Evolutionary conservation across 1,284 basidiomycete genomes (phyloP), one percentile per base, ranked within the genome.

Genomic region (Apiotrichum gracile): DNA sequence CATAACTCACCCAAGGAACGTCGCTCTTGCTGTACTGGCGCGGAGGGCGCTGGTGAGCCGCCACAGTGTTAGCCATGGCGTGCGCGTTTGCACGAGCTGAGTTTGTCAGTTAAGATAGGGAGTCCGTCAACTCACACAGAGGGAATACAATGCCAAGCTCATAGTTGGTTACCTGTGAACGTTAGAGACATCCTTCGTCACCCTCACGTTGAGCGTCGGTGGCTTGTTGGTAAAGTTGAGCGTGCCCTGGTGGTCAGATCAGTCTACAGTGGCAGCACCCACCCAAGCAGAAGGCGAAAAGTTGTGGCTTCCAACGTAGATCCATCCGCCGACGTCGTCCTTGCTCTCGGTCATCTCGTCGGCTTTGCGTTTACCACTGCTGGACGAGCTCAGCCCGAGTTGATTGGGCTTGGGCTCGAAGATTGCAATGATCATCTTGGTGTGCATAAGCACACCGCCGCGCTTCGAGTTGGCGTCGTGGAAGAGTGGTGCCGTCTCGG

Each of bases 71-170:
- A 2, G 69, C 73, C 14, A 60, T 54, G 24, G 47, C 50, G 3
- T 60, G 46, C 0, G 69, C 61, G 12, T 63, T 53, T 5, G 51
- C 41, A n/a, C 65, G 60, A 9, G 69, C 69, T 70, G 33, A 31
- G 19, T 4, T 8, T 26, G 39, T 41, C 17, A 7, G 34, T 42
- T 5, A 49, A 53, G 35, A 52, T 41, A 5, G 6, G 16, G n/a
- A 3, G 4, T 10, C 19, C n/a, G 17, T 13, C 19, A 4, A 59
- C 69, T 52, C 41, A 70, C 70, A 64, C 21, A 75, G 62, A 2
- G 74, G 71, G 29, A 76, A 66, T 13, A 76, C 56, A 33, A 76
- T 63, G 12, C 73, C 75, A 2, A 76, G 55, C 49, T 76, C 75
- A 57, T 74, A 75, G 49, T 76, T 76, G 37, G 31, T 31, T 14